Evolutionary conservation across 1,284 basidiomycete genomes (phyloP).

Genomic region (Erythrobasidium hasegawianum): DNA sequence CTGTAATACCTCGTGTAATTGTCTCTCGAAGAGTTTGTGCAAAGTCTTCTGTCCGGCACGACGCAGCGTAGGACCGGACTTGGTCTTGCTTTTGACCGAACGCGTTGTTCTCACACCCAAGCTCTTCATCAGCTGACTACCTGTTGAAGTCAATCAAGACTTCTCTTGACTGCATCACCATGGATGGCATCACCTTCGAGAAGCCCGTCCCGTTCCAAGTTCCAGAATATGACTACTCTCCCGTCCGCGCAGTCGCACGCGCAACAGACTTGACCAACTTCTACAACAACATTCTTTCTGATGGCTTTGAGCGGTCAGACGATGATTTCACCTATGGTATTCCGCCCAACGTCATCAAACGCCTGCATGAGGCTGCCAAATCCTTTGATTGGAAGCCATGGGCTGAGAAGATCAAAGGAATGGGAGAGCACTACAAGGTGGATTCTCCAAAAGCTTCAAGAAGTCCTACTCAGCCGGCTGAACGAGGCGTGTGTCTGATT

Average conservation of each 20-base stretch:
- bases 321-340: conserved; percentile 35
- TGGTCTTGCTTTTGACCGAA: too few relatives aligned
- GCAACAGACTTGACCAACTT: conserved; percentile 20
- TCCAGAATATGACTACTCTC: conserved; percentile 22
- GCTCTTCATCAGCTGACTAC: too few relatives aligned
- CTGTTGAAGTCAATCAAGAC: too few relatives aligned
- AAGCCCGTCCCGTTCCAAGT: conserved; percentile 20
- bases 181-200: conserved; percentile 19
- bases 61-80: too few relatives aligned
- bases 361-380: conserved; percentile 10
- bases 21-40: too few relatives aligned
- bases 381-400: conserved; percentile 30
- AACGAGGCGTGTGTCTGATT: too few relatives aligned
- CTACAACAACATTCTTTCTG: conserved; percentile 22
- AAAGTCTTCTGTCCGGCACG: too few relatives aligned
- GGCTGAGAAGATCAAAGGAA: conserved; percentile 25
- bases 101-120: too few relatives aligned
- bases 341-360: conserved; percentile 18
- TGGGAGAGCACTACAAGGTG: conserved; percentile 35
- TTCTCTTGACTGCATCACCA: too few relatives aligned
- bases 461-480: too few relatives aligned
- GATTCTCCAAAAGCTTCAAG: not conserved
- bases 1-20: too few relatives aligned
- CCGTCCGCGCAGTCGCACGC: conserved; percentile 14
- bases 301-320: conserved; percentile 24